phyloP scores from a whole-genome alignment of 2,329 filamentous ascomycete species.

The Xylaria arbuscula region DNA sequence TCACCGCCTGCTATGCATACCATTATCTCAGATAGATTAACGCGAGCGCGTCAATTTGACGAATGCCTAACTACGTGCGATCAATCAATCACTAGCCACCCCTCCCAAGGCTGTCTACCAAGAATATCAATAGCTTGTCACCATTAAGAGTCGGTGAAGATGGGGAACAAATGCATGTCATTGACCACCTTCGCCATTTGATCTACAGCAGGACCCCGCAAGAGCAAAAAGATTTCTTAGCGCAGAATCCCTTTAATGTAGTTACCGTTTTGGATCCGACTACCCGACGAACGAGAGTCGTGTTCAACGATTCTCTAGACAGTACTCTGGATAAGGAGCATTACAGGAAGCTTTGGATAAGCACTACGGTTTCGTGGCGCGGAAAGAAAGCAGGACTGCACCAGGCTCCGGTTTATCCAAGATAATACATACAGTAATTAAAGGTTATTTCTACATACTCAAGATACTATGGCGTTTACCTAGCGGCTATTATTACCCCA shows the following conservation, averaged over 20 bases:
- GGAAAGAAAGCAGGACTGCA: neutral
- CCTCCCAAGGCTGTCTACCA: neutral
- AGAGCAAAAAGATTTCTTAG: neutral
- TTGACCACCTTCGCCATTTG: slow-evolving; percentile 10
- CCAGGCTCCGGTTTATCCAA: neutral
- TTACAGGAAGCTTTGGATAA: slow-evolving; percentile 1
- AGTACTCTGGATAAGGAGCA: neutral
- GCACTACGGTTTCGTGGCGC: slow-evolving; percentile 24
- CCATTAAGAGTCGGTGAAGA: slow-evolving; percentile 25
- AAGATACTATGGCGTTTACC: neutral
- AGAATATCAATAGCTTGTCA: neutral
- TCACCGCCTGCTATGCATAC: slow-evolving; percentile 23
- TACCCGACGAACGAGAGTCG: neutral
- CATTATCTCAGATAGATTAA: neutral
- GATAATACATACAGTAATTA: neutral
- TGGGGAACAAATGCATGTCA: neutral
- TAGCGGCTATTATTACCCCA: slow-evolving; percentile 7
- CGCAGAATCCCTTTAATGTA: neutral
- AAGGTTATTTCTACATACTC: neutral
- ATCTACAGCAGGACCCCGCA: neutral
- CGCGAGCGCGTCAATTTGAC: neutral
- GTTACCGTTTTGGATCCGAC: slow-evolving; percentile 10
- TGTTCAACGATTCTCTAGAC: neutral
- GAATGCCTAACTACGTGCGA: neutral
- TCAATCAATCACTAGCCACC: neutral